A percentile compares a stretch with the other conserved stretches of the same genome.
Evolutionary conservation across 305 asterid species (phyloP).

Genomic region (Ruellia speciosa): DNA sequence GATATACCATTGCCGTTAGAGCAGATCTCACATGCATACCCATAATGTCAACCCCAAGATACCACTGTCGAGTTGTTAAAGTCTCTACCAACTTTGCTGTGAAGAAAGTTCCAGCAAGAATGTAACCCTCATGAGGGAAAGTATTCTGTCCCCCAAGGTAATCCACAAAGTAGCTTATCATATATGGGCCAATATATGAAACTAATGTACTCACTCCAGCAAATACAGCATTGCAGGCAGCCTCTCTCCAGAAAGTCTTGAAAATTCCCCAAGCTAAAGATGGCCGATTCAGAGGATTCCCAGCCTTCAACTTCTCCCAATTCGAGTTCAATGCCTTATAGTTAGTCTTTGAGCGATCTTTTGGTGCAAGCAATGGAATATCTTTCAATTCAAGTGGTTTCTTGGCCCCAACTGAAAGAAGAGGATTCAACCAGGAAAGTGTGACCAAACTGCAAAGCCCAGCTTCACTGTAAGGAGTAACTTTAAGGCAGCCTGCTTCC

Average conservation of each 20-base stretch:
- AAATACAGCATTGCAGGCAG: conserved; percentile 81
- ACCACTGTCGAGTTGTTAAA: conserved; percentile 85
- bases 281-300: conserved; percentile 46
- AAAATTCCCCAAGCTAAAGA: conserved; percentile 87
- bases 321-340: conserved; percentile 65
- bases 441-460: conserved; percentile 76
- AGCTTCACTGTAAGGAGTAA: conserved; percentile 82
- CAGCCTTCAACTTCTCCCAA: conserved; percentile 80
- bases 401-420: conserved; percentile 82
- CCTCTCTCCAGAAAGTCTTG: conserved; percentile 89
- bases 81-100: conserved; percentile 81
- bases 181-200: conserved; percentile 89
- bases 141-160: conserved; percentile 74
- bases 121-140: conserved; percentile 73
- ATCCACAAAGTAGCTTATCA: conserved; percentile 95
- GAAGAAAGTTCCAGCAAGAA: conserved; percentile 84
- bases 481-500: conserved; percentile 84
- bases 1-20: conserved; percentile 94
- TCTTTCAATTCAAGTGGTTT: conserved; percentile 90
- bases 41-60: conserved; percentile 90
- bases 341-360: conserved; percentile 85
- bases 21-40: conserved; percentile 99
- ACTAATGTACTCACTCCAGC: conserved; percentile 80
- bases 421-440: conserved; percentile 92
- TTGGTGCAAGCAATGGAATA: conserved; percentile 74